phyloP scores from a whole-genome alignment of 306 rosid genomes.

The Acacia confusa region DNA sequence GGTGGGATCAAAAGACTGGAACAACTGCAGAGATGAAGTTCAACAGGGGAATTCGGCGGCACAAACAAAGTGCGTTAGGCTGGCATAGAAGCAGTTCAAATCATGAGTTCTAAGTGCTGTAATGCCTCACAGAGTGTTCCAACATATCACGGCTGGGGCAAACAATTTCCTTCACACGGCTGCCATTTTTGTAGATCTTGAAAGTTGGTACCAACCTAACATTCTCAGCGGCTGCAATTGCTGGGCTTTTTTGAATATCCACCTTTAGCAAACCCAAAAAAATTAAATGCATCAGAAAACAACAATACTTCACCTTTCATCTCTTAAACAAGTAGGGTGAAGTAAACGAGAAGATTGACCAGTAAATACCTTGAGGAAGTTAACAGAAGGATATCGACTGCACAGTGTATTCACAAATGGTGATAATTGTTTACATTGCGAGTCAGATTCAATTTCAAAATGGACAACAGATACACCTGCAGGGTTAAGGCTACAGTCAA shows the following conservation, averaged over 20 bases:
- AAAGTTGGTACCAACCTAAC: constrained; percentile 87
- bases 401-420: constrained; percentile 77
- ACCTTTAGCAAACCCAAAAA: constrained; percentile 54
- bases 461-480: constrained; percentile 83
- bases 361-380: constrained; percentile 76
- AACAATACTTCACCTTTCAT: neutral
- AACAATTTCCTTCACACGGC: constrained; percentile 76
- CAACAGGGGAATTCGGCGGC: constrained; percentile 32
- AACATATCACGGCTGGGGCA: constrained; percentile 84
- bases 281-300: constrained; percentile 26
- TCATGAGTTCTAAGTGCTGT: constrained; percentile 61
- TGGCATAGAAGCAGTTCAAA: constrained; percentile 36
- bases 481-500: constrained; percentile 14
- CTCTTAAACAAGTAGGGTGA: neutral
- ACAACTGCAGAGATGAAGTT: constrained; percentile 41
- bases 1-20: constrained; percentile 48
- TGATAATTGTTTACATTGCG: constrained; percentile 73
- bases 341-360: neutral
- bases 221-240: constrained; percentile 69
- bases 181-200: constrained; percentile 94
- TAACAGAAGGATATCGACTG: constrained; percentile 76
- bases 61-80: constrained; percentile 37
- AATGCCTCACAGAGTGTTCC: constrained; percentile 94
- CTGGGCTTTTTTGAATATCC: constrained; percentile 62
- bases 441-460: constrained; percentile 69